phyloP scores from a whole-genome alignment of 176 grass and related monocot genomes.

The Cymbopogon citratus region DNA sequence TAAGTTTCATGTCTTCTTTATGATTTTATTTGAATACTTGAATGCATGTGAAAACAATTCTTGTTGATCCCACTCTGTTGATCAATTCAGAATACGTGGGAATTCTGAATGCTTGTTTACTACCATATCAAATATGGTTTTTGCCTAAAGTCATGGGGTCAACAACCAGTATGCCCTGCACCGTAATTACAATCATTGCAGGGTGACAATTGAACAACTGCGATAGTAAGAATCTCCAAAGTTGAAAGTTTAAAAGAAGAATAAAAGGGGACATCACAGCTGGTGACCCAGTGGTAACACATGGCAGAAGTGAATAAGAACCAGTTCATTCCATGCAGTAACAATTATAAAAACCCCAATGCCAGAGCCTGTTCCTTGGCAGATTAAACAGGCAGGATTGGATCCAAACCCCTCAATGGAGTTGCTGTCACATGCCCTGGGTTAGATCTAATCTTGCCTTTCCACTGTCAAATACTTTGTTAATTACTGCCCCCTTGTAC shows the following conservation, averaged over 20 bases:
- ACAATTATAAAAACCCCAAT: constrained; percentile 37
- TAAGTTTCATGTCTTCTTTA: too few species aligned
- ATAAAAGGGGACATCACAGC: constrained; percentile 41
- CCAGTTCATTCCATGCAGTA: constrained; percentile 55
- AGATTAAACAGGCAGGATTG: constrained; percentile 40
- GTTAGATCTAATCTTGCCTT: constrained; percentile 60
- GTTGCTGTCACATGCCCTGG: constrained; percentile 41
- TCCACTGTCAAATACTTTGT: constrained; percentile 34
- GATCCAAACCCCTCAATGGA: constrained; percentile 44
- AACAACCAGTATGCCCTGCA: constrained; percentile 12
- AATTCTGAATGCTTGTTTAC: background rate
- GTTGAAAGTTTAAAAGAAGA: constrained; percentile 35
- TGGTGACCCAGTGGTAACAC: constrained; percentile 41
- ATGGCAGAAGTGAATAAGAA: constrained; percentile 35
- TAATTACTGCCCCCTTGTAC: constrained; percentile 43
- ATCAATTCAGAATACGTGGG: background rate
- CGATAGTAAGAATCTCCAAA: constrained; percentile 7
- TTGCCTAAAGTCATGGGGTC: background rate
- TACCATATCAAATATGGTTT: background rate
- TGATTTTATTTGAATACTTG: background rate
- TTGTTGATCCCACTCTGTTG: background rate
- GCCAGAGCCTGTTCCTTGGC: constrained; percentile 43
- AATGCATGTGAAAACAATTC: background rate
- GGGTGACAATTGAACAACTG: constrained; percentile 48
- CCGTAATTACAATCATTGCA: constrained; percentile 24